These are phyloP conservation scores for Tetradesmus obliquus DNA, from an alignment of 139 green algal genomes.

Conservation along the genomic window DNA sequence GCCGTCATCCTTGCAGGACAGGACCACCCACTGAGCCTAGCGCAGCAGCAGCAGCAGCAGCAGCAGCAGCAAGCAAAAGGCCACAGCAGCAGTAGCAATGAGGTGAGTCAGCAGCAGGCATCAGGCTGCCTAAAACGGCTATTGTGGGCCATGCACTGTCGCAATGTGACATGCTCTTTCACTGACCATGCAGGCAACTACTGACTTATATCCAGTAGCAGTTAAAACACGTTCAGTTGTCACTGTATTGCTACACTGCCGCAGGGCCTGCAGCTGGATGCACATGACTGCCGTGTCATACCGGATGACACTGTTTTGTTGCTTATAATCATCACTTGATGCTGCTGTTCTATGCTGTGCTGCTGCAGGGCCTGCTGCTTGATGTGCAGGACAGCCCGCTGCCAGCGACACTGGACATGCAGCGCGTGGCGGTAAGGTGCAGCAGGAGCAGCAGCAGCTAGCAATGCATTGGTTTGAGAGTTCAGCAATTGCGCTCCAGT, in stretches of 20 bases:
- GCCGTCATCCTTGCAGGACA: background rate
- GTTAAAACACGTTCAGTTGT: background rate
- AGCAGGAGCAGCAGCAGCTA: background rate
- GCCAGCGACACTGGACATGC: background rate
- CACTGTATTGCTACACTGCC: background rate
- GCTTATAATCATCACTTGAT: background rate
- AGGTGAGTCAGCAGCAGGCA: background rate
- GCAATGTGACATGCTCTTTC: too few relatives aligned
- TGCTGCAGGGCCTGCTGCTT: background rate
- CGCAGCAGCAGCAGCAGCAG: background rate
- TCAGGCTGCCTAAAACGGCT: background rate
- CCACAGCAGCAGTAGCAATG: background rate
- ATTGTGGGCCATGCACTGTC: too few relatives aligned
- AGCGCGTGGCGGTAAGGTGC: background rate
- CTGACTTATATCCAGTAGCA: background rate
- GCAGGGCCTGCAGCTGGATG: background rate
- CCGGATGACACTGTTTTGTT: too few relatives aligned
- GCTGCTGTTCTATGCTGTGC: background rate
- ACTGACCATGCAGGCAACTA: too few relatives aligned
- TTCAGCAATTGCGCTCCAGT: too few relatives aligned
- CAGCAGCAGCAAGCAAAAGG: background rate
- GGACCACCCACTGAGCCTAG: background rate
- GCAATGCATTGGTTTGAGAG: too few relatives aligned
- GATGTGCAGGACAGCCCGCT: background rate
- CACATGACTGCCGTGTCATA: too few relatives aligned